Base-by-base conservation (phyloP, 306 rosid genomes). In the Casuarina glauca region DNA sequence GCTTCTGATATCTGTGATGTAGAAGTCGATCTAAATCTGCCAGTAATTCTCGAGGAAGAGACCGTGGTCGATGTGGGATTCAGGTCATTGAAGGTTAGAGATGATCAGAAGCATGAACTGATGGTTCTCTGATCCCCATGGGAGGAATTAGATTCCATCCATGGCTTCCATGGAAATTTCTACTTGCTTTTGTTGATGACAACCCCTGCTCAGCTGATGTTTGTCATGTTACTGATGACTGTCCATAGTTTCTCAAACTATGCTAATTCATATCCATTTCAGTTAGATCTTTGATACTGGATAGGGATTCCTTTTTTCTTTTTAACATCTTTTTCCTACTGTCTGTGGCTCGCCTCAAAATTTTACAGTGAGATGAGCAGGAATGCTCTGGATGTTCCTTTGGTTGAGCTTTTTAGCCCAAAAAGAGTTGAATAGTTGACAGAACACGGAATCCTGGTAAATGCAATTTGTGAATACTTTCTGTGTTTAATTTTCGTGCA, bases 41-140 rank as follows among this genome's bases (percentile, higher is more conserved):
- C 43, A 10, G 68, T 51, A 42, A 63, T n/a, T 6, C 62, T 69
- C 43, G 73, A 76, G 61, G 80, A 81, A 42, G 78, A 75, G 13
- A 74, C 61, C 61, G 75, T 79, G 11, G 82, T 49, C 19, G 86
- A 36, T 32, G 79, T 74, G 43, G 82, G 75, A 45, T 75, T 75
- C 70, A 78, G 70, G 76, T 42, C 87, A 66, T 85, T 82, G 82
- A 75, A 80, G 82, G 53, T 49, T 76, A 80, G 63, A 69, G 78
- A 58, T 76, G 84, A 54, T 39, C 84, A 73, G 11, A 77, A 82
- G 72, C 86, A 74, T 50, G 83, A 74, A 75, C 36, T 76, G 54
- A 74, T 71, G 74, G 58, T 78, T 74, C 5, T 79, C 63, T 82
- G 60, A 49, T 74, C n/a, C 75, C 83, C 41, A 81, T 74, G 75